Evolutionary conservation across 805 yeast genomes (phyloP), one percentile per base, ranked within the genome.

Genomic region (Yarrowia osloensis): DNA sequence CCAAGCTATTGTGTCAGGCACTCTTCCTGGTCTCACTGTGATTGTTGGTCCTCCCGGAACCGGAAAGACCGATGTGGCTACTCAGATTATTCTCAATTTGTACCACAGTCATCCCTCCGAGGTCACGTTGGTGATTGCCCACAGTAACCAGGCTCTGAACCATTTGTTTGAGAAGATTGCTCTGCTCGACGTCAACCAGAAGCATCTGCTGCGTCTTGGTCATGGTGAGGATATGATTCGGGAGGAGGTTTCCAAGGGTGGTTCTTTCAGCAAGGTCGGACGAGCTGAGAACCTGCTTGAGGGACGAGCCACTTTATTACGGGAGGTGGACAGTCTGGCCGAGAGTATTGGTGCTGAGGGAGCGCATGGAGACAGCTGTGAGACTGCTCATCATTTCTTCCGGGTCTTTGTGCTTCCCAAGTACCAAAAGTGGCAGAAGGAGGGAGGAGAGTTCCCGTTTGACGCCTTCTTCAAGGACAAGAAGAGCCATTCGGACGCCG

Each of bases 41-140:
- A 83, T 89, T 7, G 89, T 86, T 73, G 93, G 92, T 0, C 92
- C 93, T 1, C 93, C 93, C 4, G 93, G 93, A 0, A 88, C 93
- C 0, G 94, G 94, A 3, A 85, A 86, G 68, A 77, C 81, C 2
- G 74, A 71, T 5, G 66, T 77, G 4, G 69, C 74, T 1, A 67
- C 76, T 0, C 70, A 73, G 24, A 68, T 76, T 6, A 65, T 78
- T 1, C 61, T 70, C n/a, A 55, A 70, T 2, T 49, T 76, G 9
- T 21, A 66, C 15, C 69, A 69, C 15, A 75, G 73, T 49, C 66
- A 65, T 39, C 72, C 77, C 2, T 47, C 63, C 15, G 76, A 74
- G 49, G 69, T 73, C 13, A 77, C 73, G 0, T 65, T 80, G 31
- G 69, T 80, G 7, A 66, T 80, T 4, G 68, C 80, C 4, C 73